A percentile compares a stretch with the other conserved stretches of the same genome.
phyloP scores from a whole-genome alignment of 257 asterid species.

The Schizonepeta tenuifolia region DNA sequence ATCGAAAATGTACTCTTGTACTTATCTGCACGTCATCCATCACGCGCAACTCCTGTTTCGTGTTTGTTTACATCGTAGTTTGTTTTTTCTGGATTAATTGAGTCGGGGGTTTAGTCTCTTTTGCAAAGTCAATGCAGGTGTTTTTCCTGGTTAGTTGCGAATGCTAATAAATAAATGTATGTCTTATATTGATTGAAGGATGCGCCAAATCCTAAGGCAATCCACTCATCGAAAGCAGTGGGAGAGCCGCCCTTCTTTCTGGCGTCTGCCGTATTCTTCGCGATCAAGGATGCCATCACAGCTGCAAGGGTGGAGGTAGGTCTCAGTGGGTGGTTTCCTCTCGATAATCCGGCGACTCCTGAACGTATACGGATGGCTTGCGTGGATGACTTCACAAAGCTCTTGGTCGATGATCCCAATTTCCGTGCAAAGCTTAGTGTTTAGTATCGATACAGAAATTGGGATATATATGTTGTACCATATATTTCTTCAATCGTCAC shows the following conservation, averaged over 20 bases:
- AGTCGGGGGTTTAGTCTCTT: too few species aligned
- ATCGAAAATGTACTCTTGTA: too few species aligned
- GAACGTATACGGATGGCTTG: conserved; percentile 99
- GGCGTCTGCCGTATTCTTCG: conserved; percentile 78
- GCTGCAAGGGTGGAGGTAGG: conserved; percentile 86
- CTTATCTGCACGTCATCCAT: too few species aligned
- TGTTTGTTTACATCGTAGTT: too few species aligned
- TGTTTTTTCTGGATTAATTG: too few species aligned
- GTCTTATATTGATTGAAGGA: conserved; percentile 47
- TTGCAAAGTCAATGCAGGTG: not conserved
- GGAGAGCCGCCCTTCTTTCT: conserved; percentile 98
- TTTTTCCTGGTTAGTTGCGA: not conserved
- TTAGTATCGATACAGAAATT: conserved; percentile 29
- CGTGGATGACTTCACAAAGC: conserved; percentile 64
- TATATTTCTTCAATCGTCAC: not conserved
- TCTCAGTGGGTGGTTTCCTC: conserved; percentile 70
- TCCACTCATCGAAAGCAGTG: conserved; percentile 96
- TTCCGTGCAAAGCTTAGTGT: conserved; percentile 78
- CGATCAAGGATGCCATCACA: conserved; percentile 80
- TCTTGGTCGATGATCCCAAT: conserved; percentile 45
- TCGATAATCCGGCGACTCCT: conserved; percentile 95
- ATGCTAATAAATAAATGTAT: not conserved
- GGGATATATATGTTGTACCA: not conserved
- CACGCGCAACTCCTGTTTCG: too few species aligned
- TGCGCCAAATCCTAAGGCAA: conserved; percentile 79